Base-by-base conservation (phyloP, 78 protist genomes). In the Dictyostelium intermedium region DNA sequence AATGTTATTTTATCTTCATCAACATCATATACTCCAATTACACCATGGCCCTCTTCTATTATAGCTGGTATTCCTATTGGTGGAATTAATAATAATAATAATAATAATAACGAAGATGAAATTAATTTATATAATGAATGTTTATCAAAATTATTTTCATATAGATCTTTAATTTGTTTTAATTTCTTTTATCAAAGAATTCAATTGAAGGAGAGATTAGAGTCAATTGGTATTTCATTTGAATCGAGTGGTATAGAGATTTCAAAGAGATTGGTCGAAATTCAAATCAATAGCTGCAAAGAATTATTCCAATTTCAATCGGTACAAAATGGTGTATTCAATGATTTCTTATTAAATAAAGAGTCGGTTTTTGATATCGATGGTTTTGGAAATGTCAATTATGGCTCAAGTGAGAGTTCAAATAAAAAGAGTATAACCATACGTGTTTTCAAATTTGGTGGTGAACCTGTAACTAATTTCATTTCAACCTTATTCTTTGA, bases 131-230 rank as follows among this genome's bases (percentile, higher is more conserved):
- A 56, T 25, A 63, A 27, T 66, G 37, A 66, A 66, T 27, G 32
- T 66, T 27, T 66, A 66, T 34, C 47, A 13, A 72, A 34, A 34
- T 72, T 72, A 34, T 72, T 72, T 72, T 16, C 79, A 72, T 72
- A 18, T 34, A 72, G 79, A 34, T 11, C 43, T 5, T 72, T 72
- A 34, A 34, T 72, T 34, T 27, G 25, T 16, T 72, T 34, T 34
- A 72, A 72, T 72, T 34, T 34, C 43, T 72, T 72, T 34, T 72
- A 72, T 34, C 79, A 72, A 72, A 72, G 79, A 34, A 34, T 72
- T 72, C 79, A 72, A 72, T 34, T 72, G 16, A 72, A 72, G 32
- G 79, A 72, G 20, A 27, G 79, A 34, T 72, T 72, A 72, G 79
- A 72, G 8, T 30, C 39, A 16, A 72, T 72, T 2, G 39, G 35